phyloP scores from a whole-genome alignment of 148 eudicot genomes.

The Nyssa sinensis region DNA sequence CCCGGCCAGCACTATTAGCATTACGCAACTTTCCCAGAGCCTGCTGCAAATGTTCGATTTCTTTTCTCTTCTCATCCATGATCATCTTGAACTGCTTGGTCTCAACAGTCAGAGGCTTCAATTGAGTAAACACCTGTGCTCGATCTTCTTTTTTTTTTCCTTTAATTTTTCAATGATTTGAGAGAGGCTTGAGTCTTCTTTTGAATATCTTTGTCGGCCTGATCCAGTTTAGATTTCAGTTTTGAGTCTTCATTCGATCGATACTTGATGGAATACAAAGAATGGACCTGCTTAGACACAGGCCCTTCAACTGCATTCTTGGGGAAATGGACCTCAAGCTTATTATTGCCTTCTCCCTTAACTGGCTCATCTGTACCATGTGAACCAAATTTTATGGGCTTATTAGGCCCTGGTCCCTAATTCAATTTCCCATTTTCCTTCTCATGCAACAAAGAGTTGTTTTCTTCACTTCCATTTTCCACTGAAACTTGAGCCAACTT shows the following conservation, averaged over 20 bases:
- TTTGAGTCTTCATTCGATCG: conserved; percentile 67
- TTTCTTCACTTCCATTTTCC: conserved; percentile 33
- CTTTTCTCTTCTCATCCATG: conserved; percentile 72
- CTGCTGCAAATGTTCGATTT: conserved; percentile 77
- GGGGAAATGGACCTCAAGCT: conserved; percentile 41
- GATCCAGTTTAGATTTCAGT: conserved; percentile 53
- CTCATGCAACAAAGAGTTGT: conserved; percentile 17
- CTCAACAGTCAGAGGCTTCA: conserved; percentile 48
- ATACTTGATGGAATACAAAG: conserved; percentile 59
- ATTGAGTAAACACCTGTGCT: conserved; percentile 37
- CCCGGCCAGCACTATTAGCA: conserved; percentile 37
- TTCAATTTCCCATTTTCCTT: conserved; percentile 42
- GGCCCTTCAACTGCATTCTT: conserved; percentile 91
- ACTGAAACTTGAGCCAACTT: conserved; percentile 39
- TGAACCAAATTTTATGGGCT: conserved; percentile 60
- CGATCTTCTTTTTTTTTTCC: conserved; percentile 56
- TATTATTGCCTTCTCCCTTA: conserved; percentile 37
- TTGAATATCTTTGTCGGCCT: conserved; percentile 56
- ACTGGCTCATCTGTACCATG: conserved; percentile 51
- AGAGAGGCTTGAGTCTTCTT: conserved; percentile 41
- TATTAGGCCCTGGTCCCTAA: conserved; percentile 22
- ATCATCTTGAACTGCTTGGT: conserved; percentile 42
- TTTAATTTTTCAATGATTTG: conserved; percentile 49
- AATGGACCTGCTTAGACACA: conserved; percentile 46
- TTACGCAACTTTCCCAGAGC: conserved; percentile 78